Evolutionary conservation across 257 asterid genomes (phyloP).

Genomic region (Craterostigma plantagineum): DNA sequence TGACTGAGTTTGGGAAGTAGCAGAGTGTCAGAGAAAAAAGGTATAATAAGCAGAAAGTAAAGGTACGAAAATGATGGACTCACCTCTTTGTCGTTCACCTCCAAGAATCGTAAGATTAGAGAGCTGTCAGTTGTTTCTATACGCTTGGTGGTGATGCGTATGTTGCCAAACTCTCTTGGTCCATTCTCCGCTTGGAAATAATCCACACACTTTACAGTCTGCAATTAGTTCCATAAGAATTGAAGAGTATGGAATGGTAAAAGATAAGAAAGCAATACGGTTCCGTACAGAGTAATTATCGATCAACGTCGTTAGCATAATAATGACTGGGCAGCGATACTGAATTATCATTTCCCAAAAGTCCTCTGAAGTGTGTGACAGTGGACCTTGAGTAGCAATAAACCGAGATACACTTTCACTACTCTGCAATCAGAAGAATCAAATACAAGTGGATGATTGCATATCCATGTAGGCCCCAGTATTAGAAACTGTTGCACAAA

Average conservation of each 20-base stretch:
- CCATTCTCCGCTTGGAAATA: conserved; percentile 95
- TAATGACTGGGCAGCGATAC: conserved; percentile 61
- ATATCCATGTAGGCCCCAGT: background rate
- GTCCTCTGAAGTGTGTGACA: conserved; percentile 66
- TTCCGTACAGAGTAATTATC: conserved; percentile 44
- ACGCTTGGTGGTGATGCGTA: conserved; percentile 54
- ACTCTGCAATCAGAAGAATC: conserved; percentile 38
- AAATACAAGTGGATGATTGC: conserved; percentile 4
- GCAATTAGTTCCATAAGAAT: conserved; percentile 15
- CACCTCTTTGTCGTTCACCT: conserved; percentile 82
- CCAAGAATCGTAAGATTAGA: conserved; percentile 54
- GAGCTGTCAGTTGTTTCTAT: conserved; percentile 39
- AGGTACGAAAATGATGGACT: no score
- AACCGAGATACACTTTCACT: conserved; percentile 50
- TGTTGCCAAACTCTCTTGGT: conserved; percentile 75
- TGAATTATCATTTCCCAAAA: conserved; percentile 91
- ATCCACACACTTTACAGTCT: conserved; percentile 79
- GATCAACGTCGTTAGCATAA: conserved; percentile 77
- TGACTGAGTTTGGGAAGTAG: conserved; percentile 32
- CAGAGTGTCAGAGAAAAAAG: no score
- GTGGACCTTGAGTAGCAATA: conserved; percentile 95
- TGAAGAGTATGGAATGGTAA: conserved; percentile 1
- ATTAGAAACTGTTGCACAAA: background rate
- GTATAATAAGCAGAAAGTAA: no score
- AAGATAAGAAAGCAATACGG: conserved; percentile 2